A percentile compares a stretch with the other conserved stretches of the same genome.
Evolutionary conservation across 2,329 filamentous ascomycete genomes (phyloP).

Genomic region (Aurifilum marmelostoma): DNA sequence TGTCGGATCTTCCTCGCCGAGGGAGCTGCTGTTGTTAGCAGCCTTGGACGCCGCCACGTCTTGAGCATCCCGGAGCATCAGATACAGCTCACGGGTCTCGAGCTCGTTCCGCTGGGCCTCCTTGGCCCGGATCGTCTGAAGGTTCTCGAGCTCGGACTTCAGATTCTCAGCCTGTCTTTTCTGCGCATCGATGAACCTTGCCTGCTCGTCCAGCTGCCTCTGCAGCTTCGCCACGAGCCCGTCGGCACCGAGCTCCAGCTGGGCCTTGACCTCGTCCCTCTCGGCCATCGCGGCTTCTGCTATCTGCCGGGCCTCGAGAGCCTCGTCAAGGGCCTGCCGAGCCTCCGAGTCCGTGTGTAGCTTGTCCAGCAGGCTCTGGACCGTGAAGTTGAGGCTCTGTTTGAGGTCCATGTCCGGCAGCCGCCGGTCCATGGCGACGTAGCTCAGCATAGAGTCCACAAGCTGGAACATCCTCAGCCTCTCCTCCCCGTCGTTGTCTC

Average conservation of each 20-base stretch:
- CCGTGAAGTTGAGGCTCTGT: slow-evolving; percentile 95
- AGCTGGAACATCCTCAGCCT: slow-evolving; percentile 94
- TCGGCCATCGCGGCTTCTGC: slow-evolving; percentile 96
- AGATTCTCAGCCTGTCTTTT: slow-evolving; percentile 82
- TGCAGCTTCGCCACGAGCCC: slow-evolving; percentile 91
- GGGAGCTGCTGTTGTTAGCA: slow-evolving; percentile 56
- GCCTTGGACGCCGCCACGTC: slow-evolving; percentile 91
- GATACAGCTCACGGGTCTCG: slow-evolving; percentile 93
- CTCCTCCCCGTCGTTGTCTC: slow-evolving; percentile 90
- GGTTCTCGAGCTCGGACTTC: slow-evolving; percentile 85
- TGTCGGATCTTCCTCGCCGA: slow-evolving; percentile 67
- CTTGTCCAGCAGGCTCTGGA: slow-evolving; percentile 92
- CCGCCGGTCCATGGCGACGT: slow-evolving; percentile 96
- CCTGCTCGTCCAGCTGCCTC: slow-evolving; percentile 90
- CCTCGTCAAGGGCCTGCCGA: slow-evolving; percentile 87
- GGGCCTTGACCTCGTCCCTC: slow-evolving; percentile 88
- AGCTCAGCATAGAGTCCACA: slow-evolving; percentile 97
- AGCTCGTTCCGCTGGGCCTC: slow-evolving; percentile 94
- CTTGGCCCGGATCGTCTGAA: slow-evolving; percentile 83
- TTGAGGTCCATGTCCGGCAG: slow-evolving; percentile 97
- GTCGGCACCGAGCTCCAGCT: slow-evolving; percentile 89
- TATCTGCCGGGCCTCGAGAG: slow-evolving; percentile 85
- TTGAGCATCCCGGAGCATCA: slow-evolving; percentile 97
- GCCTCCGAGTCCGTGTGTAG: slow-evolving; percentile 96
- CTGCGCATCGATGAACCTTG: slow-evolving; percentile 87